Conservation (phyloP, 2,329 filamentous ascomycete genomes). For the Penicillium sp. region DNA sequence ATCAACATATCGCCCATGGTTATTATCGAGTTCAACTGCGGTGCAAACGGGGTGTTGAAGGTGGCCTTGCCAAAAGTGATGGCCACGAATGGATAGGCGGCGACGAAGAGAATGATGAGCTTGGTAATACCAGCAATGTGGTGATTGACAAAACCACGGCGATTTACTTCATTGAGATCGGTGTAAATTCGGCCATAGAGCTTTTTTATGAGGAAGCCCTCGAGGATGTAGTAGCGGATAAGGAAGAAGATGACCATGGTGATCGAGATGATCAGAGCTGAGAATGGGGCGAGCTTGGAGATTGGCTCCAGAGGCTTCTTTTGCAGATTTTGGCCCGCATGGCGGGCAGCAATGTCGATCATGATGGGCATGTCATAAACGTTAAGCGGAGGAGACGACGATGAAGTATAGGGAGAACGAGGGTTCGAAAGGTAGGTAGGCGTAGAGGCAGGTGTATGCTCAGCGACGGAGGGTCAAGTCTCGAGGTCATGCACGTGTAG, state of each 20-base stretch:
- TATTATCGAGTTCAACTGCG: constrained; percentile 27
- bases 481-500: not conserved
- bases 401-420: not conserved
- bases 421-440: too few relatives aligned
- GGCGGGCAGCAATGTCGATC: not conserved
- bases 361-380: not conserved
- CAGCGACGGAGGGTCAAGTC: not conserved
- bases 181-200: constrained; percentile 41
- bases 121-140: constrained; percentile 49
- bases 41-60: constrained; percentile 35
- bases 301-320: constrained; percentile 22
- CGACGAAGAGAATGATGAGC: constrained; percentile 41
- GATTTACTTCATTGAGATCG: constrained; percentile 37
- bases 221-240: constrained; percentile 47
- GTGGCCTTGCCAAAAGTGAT: constrained; percentile 37
- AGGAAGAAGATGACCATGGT: constrained; percentile 38
- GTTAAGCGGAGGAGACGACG: not conserved
- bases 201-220: constrained; percentile 39
- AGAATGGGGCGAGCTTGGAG: constrained; percentile 27
- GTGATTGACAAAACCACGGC: constrained; percentile 50
- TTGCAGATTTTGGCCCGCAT: not conserved
- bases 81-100: constrained; percentile 46
- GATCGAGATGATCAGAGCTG: constrained; percentile 30
- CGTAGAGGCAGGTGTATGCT: not conserved
- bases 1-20: constrained; percentile 46